Conservation (phyloP, 108 stramenopile genomes). For the Cyclotella choctawhatcheeana region DNA sequence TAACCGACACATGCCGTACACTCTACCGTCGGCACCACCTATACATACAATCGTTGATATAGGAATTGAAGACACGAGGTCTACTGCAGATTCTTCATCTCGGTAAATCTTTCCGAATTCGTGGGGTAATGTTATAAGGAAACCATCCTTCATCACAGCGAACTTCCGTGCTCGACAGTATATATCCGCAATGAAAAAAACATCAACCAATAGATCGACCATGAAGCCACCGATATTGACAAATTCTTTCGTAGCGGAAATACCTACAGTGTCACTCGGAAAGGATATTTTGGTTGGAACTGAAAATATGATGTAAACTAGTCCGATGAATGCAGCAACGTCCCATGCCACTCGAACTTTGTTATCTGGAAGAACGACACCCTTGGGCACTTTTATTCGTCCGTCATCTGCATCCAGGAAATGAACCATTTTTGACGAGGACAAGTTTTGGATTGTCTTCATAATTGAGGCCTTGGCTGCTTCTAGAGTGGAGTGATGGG, state of each 20-base stretch:
- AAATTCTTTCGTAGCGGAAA: neutral
- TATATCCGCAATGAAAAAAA: constrained; percentile 43
- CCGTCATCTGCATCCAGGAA: constrained; percentile 47
- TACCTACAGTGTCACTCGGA: constrained; percentile 1
- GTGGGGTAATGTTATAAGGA: constrained; percentile 26
- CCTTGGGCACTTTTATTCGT: constrained; percentile 24
- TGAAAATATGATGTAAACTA: constrained; percentile 24
- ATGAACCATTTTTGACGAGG: constrained; percentile 52
- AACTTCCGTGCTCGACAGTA: constrained; percentile 37
- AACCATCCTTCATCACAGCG: constrained; percentile 50
- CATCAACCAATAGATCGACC: constrained; percentile 34
- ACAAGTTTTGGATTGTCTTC: constrained; percentile 57
- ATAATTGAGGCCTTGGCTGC: constrained; percentile 31
- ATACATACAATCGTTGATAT: constrained; percentile 31
- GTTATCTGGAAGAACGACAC: constrained; percentile 47
- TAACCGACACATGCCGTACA: constrained; percentile 44
- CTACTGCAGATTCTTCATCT: constrained; percentile 15
- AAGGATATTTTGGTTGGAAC: constrained; percentile 52
- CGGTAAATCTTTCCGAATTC: constrained; percentile 53
- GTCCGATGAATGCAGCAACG: constrained; percentile 11
- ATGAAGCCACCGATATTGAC: constrained; percentile 2
- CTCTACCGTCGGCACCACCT: constrained; percentile 4
- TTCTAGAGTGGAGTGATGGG: constrained; percentile 24
- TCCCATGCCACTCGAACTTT: constrained; percentile 40
- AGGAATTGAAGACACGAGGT: constrained; percentile 29